A percentile compares a stretch with the other conserved stretches of the same genome.
phyloP scores from a whole-genome alignment of 2,329 filamentous ascomycete species.

The Talaromyces sp. region DNA sequence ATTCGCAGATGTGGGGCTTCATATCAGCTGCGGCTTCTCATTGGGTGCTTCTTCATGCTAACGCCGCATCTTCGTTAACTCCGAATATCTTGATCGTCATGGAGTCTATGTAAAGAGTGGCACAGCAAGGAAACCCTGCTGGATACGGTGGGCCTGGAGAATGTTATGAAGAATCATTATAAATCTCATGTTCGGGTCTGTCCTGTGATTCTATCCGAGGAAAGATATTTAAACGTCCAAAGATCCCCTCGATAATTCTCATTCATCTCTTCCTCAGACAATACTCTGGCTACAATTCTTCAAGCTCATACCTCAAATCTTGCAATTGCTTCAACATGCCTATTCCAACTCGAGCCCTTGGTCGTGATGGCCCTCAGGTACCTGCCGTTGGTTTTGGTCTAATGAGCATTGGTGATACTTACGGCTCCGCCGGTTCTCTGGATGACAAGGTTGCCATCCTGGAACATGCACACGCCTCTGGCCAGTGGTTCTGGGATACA shows the following conservation, averaged over 20 bases:
- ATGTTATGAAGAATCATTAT: not conserved
- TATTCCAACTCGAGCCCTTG: constrained; percentile 16
- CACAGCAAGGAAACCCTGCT: too few relatives aligned
- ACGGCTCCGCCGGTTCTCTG: constrained; percentile 18
- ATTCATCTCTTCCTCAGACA: not conserved
- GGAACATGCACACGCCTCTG: constrained; percentile 35
- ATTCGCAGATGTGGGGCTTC: not conserved
- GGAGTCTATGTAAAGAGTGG: too few relatives aligned
- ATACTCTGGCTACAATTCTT: not conserved
- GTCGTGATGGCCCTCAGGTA: constrained; percentile 24
- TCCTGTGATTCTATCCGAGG: not conserved
- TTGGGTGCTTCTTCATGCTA: not conserved
- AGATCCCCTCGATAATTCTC: not conserved
- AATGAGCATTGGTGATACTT: constrained; percentile 24
- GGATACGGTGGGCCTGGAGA: too few relatives aligned
- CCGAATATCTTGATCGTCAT: not conserved
- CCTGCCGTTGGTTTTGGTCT: constrained; percentile 29
- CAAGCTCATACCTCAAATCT: not conserved
- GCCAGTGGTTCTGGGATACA: constrained; percentile 37
- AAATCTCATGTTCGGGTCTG: not conserved
- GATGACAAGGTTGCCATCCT: constrained; percentile 25
- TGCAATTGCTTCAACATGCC: not conserved
- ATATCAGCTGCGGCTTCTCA: not conserved
- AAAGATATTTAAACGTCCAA: constrained; percentile 11
- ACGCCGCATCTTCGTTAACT: too few relatives aligned